Conservation (phyloP, 2,329 filamentous ascomycete species). For the Talaromyces verruculosus region DNA sequence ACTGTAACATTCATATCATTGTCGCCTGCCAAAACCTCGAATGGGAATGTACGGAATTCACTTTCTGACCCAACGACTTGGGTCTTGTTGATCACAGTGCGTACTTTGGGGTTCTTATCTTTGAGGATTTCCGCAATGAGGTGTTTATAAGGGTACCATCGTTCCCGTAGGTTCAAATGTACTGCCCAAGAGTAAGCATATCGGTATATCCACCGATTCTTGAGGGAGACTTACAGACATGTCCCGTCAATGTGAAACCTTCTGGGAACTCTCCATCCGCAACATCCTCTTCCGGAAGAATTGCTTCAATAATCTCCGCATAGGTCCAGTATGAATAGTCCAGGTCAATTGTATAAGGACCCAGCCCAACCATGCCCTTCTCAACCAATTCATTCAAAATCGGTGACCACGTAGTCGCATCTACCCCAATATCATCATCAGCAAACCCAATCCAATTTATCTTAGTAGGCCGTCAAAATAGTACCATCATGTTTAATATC, state of each 20-base stretch:
- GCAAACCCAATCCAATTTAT: conserved; percentile 17
- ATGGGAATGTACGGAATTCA: conserved; percentile 86
- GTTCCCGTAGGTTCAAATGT: conserved; percentile 83
- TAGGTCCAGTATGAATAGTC: conserved; percentile 87
- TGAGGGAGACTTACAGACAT: conserved; percentile 77
- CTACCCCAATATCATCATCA: conserved; percentile 43
- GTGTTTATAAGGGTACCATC: conserved; percentile 80
- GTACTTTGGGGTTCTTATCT: conserved; percentile 81
- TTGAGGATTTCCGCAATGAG: conserved; percentile 81
- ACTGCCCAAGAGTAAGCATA: conserved; percentile 53
- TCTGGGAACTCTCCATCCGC: conserved; percentile 68
- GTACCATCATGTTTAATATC: conserved; percentile 41
- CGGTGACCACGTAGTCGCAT: conserved; percentile 73
- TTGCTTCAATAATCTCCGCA: conserved; percentile 75
- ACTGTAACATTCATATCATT: conserved; percentile 82
- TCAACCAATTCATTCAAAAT: conserved; percentile 68
- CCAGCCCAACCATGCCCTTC: conserved; percentile 65
- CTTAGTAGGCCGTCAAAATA: conserved; percentile 28
- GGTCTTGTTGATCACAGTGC: conserved; percentile 93
- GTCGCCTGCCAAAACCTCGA: conserved; percentile 81
- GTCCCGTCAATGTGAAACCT: conserved; percentile 85
- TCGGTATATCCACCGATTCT: too few species aligned
- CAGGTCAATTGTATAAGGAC: conserved; percentile 73
- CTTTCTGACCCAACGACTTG: conserved; percentile 83
- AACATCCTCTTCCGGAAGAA: conserved; percentile 76